Percentiles rank a stretch among this genome's conserved stretches.
phyloP scores from a whole-genome alignment of 2,329 filamentous ascomycete species.

The Trichocomaceae sp. region DNA sequence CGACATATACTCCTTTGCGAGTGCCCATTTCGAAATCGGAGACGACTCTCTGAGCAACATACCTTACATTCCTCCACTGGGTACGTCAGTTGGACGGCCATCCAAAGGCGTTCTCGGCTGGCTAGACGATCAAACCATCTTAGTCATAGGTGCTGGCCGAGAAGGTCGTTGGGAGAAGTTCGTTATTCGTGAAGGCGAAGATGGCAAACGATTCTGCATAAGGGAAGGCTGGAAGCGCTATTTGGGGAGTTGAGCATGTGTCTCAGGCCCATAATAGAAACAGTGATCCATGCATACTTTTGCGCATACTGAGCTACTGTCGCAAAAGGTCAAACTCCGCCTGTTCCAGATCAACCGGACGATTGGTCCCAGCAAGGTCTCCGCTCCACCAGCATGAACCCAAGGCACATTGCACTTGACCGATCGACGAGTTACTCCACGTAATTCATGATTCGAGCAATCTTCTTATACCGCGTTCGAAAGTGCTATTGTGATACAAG shows the following conservation, averaged over 20 bases:
- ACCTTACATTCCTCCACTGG: conserved; percentile 44
- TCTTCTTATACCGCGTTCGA: not conserved
- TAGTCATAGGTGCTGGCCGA: conserved; percentile 71
- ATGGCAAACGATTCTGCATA: conserved; percentile 59
- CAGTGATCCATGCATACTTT: conserved; percentile 15
- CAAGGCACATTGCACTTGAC: not conserved
- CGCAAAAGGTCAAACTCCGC: not conserved
- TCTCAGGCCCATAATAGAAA: not conserved
- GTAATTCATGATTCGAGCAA: not conserved
- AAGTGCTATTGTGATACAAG: not conserved
- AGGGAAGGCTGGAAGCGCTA: conserved; percentile 81
- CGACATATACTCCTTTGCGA: conserved; percentile 80
- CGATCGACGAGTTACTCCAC: conserved; percentile 12
- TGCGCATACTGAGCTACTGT: not conserved
- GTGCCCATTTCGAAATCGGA: conserved; percentile 72
- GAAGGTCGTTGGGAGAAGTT: conserved; percentile 89
- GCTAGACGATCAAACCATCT: conserved; percentile 64
- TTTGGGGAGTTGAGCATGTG: conserved; percentile 42
- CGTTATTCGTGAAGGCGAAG: conserved; percentile 59
- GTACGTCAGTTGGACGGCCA: conserved; percentile 52
- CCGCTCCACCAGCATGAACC: not conserved
- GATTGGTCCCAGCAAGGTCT: not conserved
- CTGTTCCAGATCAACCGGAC: not conserved
- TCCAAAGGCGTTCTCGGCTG: conserved; percentile 83
- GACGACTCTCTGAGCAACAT: conserved; percentile 54